Evolutionary conservation across 352 stramenopile species (phyloP).

Genomic region (Poterioochromonas sp.): DNA sequence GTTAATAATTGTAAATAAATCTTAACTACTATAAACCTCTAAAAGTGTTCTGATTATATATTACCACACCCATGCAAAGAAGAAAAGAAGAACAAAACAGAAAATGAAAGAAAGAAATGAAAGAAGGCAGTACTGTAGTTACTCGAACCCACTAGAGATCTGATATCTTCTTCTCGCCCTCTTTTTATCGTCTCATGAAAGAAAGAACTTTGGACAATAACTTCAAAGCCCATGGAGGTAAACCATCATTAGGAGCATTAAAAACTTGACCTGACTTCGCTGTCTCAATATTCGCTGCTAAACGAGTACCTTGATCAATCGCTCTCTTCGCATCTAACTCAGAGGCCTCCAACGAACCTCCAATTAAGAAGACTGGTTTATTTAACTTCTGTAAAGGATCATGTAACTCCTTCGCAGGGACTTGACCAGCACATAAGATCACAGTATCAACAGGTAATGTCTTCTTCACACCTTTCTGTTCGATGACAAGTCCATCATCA

Average conservation of each 20-base stretch:
- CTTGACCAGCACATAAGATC: constrained; percentile 87
- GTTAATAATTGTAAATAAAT: too few relatives aligned
- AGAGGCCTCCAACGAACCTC: constrained; percentile 79
- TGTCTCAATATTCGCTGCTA: constrained; percentile 68
- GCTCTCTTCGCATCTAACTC: constrained; percentile 93
- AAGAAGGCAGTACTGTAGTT: too few relatives aligned
- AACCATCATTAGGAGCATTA: constrained; percentile 40
- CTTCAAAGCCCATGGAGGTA: too few relatives aligned
- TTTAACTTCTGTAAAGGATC: constrained; percentile 55
- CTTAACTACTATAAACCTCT: too few relatives aligned
- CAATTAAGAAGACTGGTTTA: constrained; percentile 82
- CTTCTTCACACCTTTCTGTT: constrained; percentile 59
- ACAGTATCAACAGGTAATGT: constrained; percentile 88
- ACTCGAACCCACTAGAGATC: too few relatives aligned
- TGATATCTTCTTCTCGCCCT: too few relatives aligned
- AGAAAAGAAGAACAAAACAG: too few relatives aligned
- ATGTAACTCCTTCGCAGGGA: constrained; percentile 68
- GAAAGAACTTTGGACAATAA: too few relatives aligned
- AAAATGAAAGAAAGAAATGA: too few relatives aligned
- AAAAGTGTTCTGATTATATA: too few relatives aligned
- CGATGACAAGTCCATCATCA: constrained; percentile 82
- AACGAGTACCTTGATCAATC: constrained; percentile 86
- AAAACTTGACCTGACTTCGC: constrained; percentile 59
- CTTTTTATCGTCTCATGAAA: too few relatives aligned
- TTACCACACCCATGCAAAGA: too few relatives aligned